phyloP scores from a whole-genome alignment of 2,329 filamentous ascomycete genomes.

The Colletotrichum noveboracense region DNA sequence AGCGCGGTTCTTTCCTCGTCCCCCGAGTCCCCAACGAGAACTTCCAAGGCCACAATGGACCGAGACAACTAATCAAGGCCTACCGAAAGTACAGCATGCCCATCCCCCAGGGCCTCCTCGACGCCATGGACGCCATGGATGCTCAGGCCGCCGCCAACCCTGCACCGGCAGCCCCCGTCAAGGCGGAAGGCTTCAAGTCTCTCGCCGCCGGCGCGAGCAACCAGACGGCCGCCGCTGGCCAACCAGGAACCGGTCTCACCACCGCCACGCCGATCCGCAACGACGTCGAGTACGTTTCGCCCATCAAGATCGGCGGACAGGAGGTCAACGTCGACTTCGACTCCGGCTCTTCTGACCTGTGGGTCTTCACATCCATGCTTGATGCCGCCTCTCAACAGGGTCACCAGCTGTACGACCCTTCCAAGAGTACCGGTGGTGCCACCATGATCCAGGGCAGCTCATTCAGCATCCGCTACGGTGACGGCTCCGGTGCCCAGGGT shows the following conservation, averaged over 20 bases:
- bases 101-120: slow-evolving; percentile 47
- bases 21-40: slow-evolving; percentile 60
- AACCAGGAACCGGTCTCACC: slow-evolving; percentile 56
- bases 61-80: slow-evolving; percentile 66
- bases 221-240: slow-evolving; percentile 9
- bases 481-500: slow-evolving; percentile 67
- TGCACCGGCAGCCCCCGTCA: slow-evolving; percentile 3
- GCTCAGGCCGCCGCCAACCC: neutral
- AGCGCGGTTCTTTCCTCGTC: slow-evolving; percentile 60
- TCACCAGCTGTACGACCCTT: slow-evolving; percentile 51
- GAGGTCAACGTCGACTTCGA: slow-evolving; percentile 74
- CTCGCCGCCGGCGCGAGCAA: neutral
- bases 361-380: slow-evolving; percentile 72
- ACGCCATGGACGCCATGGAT: slow-evolving; percentile 32
- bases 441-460: slow-evolving; percentile 44
- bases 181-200: slow-evolving; percentile 25
- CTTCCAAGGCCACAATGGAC: slow-evolving; percentile 62
- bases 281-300: slow-evolving; percentile 73
- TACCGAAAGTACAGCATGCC: slow-evolving; percentile 71
- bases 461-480: slow-evolving; percentile 73
- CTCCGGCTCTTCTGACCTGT: slow-evolving; percentile 78
- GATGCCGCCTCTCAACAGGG: slow-evolving; percentile 44
- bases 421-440: slow-evolving; percentile 38
- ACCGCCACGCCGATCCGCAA: slow-evolving; percentile 67
- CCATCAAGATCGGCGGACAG: slow-evolving; percentile 73